These are phyloP conservation scores for Kwoniella shandongensis DNA, from an alignment of 768 basidiomycete genomes.

Conservation along the genomic window DNA sequence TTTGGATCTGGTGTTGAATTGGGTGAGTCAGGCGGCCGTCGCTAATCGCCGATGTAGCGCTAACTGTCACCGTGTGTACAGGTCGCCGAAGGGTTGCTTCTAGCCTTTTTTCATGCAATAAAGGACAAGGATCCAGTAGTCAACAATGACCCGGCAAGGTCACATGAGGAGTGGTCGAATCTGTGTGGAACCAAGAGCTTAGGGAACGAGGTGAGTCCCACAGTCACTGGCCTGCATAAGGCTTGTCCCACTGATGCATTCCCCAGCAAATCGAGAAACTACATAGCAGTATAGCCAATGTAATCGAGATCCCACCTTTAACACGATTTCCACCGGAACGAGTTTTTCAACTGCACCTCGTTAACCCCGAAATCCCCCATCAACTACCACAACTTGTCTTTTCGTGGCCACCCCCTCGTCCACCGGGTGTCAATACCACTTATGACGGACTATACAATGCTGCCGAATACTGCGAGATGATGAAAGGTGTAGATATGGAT, in stretches of 20 bases:
- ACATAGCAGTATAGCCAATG: slow-evolving; percentile 34
- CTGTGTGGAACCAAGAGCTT: slow-evolving; percentile 51
- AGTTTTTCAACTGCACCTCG: slow-evolving; percentile 50
- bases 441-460: slow-evolving; percentile 50
- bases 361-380: slow-evolving; percentile 14
- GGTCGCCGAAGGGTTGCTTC: slow-evolving; percentile 50
- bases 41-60: too few species aligned
- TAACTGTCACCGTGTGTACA: slow-evolving; percentile 11
- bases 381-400: slow-evolving; percentile 36
- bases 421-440: slow-evolving; percentile 14
- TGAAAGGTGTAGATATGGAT: slow-evolving; percentile 51
- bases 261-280: slow-evolving; percentile 49
- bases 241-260: neutral
- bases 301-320: slow-evolving; percentile 20
- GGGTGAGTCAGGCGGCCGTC: slow-evolving; percentile 32
- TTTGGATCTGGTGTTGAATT: slow-evolving; percentile 52
- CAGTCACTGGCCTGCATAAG: neutral
- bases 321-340: slow-evolving; percentile 42
- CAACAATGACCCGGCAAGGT: slow-evolving; percentile 44
- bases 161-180: slow-evolving; percentile 50
- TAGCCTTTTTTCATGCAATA: slow-evolving; percentile 54
- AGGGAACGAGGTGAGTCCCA: slow-evolving; percentile 45
- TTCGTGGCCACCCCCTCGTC: slow-evolving; percentile 51
- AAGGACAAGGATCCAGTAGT: slow-evolving; percentile 45
- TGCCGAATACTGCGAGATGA: slow-evolving; percentile 47